phyloP scores from a whole-genome alignment of 1,139 yeast species.

The Schwanniomyces etchellsii region DNA sequence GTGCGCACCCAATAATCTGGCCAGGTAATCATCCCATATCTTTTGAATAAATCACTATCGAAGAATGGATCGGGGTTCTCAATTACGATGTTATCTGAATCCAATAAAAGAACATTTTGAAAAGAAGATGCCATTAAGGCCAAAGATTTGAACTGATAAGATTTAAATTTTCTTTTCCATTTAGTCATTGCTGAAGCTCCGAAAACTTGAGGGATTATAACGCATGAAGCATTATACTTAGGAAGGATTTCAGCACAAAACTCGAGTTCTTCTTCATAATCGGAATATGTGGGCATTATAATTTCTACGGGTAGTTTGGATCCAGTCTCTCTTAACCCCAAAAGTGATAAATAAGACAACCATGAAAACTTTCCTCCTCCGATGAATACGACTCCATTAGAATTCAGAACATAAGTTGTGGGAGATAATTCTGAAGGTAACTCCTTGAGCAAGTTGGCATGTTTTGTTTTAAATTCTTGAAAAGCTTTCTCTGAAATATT shows the following conservation, averaged over 20 bases:
- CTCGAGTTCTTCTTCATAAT: conserved; percentile 30
- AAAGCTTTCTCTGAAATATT: conserved; percentile 1
- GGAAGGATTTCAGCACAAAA: conserved; percentile 29
- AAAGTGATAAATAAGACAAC: conserved; percentile 48
- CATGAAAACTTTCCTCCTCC: conserved; percentile 60
- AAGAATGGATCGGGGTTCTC: conserved; percentile 29
- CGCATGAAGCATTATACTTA: conserved; percentile 24
- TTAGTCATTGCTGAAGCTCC: conserved; percentile 16
- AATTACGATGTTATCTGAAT: conserved; percentile 31
- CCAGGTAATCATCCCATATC: conserved; percentile 27
- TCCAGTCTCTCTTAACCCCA: conserved; percentile 47
- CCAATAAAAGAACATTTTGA: conserved; percentile 27
- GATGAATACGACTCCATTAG: conserved; percentile 41
- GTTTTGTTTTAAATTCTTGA: conserved; percentile 1
- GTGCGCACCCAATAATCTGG: conserved; percentile 38
- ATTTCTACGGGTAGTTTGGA: conserved; percentile 56
- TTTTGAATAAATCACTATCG: conserved; percentile 24
- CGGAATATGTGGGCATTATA: conserved; percentile 23
- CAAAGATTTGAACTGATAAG: conserved; percentile 28
- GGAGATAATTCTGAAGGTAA: conserved; percentile 21
- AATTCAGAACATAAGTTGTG: conserved; percentile 17
- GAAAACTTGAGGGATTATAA: conserved; percentile 31
- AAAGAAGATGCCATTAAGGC: conserved; percentile 31
- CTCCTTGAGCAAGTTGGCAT: conserved; percentile 12
- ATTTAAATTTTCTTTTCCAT: conserved; percentile 22